Conservation (phyloP, 2,329 filamentous ascomycete genomes). For the Scedosporium apiospermum region DNA sequence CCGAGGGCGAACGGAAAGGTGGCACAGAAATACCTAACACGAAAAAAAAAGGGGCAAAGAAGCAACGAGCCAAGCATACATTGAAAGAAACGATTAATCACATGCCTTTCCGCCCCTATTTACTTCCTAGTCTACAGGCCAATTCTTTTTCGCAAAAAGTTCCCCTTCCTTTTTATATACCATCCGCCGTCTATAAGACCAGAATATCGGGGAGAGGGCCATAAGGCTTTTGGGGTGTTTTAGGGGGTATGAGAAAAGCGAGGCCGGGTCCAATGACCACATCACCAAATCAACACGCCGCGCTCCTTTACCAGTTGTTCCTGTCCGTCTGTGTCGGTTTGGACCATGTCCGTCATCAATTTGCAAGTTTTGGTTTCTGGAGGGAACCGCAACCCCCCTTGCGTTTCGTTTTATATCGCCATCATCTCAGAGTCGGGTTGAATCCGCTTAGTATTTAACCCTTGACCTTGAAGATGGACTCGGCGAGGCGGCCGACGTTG, state of each 20-base stretch:
- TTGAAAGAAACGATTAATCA: too few species aligned
- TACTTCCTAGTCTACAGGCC: constrained; percentile 1
- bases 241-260: not conserved
- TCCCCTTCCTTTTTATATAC: not conserved
- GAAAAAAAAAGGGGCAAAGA: too few species aligned
- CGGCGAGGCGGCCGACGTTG: constrained; percentile 71
- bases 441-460: constrained; percentile 32
- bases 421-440: too few species aligned
- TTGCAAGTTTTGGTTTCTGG: not conserved
- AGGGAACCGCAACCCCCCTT: not conserved
- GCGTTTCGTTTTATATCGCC: not conserved
- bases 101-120: not conserved
- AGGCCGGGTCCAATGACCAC: not conserved
- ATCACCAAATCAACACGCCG: not conserved
- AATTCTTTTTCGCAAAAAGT: not conserved
- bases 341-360: not conserved
- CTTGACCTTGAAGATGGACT: constrained; percentile 78
- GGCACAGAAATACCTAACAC: too few species aligned
- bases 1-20: too few species aligned
- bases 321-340: not conserved
- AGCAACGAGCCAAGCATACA: too few species aligned
- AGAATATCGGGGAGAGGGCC: not conserved
- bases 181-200: constrained; percentile 1
- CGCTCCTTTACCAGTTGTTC: not conserved
- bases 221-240: not conserved